Evolutionary conservation across 2,329 filamentous ascomycete genomes (phyloP).

Genomic region (Fusarium brachygibbosum): DNA sequence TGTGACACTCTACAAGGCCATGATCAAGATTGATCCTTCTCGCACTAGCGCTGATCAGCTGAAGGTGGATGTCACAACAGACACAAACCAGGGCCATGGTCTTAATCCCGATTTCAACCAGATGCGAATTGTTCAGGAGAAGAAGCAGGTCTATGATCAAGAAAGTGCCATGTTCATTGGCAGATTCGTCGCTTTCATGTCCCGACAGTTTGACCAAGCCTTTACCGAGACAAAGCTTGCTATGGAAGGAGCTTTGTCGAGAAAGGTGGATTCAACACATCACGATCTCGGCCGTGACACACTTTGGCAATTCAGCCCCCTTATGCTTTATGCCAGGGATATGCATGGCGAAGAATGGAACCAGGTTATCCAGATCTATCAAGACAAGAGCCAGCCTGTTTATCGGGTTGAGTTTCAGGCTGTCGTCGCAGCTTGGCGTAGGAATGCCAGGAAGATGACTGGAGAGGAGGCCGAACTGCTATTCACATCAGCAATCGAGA

Average conservation of each 20-base stretch:
- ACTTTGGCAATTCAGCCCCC: conserved; percentile 88
- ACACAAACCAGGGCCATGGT: conserved; percentile 59
- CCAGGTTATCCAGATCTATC: conserved; percentile 82
- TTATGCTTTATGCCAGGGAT: conserved; percentile 90
- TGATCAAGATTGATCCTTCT: conserved; percentile 91
- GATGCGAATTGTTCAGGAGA: conserved; percentile 95
- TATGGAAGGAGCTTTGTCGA: conserved; percentile 70
- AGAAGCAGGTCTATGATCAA: conserved; percentile 87
- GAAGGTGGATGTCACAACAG: conserved; percentile 63
- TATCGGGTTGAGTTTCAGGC: conserved; percentile 88
- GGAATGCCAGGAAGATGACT: conserved; percentile 78
- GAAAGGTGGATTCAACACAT: conserved; percentile 77
- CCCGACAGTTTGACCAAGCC: conserved; percentile 81
- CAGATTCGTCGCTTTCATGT: conserved; percentile 85
- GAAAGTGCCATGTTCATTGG: conserved; percentile 83
- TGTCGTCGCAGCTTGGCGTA: conserved; percentile 83
- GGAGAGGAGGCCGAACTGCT: conserved; percentile 86
- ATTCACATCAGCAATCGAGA: conserved; percentile 88
- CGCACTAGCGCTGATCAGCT: conserved; percentile 68
- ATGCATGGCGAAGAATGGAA: conserved; percentile 87
- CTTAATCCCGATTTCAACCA: conserved; percentile 83
- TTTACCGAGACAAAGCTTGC: conserved; percentile 77
- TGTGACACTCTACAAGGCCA: conserved; percentile 88
- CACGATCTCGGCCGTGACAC: conserved; percentile 79
- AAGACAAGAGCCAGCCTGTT: conserved; percentile 78